phyloP scores from a whole-genome alignment of 805 yeast genomes.

The Maudiozyma pseudohumilis region DNA sequence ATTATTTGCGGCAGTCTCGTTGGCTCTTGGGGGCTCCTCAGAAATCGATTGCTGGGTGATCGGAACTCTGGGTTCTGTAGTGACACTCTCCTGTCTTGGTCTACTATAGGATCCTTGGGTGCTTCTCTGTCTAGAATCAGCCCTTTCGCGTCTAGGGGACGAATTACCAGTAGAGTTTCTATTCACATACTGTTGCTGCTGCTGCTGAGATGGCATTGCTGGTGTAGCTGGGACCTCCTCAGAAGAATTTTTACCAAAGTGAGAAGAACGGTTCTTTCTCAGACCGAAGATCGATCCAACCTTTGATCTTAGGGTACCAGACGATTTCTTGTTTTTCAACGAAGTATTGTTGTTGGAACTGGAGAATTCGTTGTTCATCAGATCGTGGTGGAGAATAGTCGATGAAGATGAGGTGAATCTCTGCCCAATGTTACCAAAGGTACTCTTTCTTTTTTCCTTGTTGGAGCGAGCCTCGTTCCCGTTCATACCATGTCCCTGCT shows the following conservation, averaged over 20 bases:
- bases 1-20: background rate
- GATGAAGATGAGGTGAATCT: conserved; percentile 24
- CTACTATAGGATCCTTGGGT: background rate
- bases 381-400: conserved; percentile 25
- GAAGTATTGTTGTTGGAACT: conserved; percentile 24
- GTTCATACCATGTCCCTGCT: background rate
- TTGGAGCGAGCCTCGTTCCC: background rate
- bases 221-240: conserved; percentile 6
- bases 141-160: background rate
- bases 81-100: background rate
- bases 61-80: too few species aligned
- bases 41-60: too few species aligned
- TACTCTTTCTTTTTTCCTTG: conserved; percentile 20
- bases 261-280: conserved; percentile 23
- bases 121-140: background rate
- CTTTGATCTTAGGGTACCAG: conserved; percentile 46
- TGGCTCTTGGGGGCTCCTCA: background rate
- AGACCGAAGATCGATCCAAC: conserved; percentile 69
- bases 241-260: conserved; percentile 3
- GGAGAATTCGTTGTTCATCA: conserved; percentile 27
- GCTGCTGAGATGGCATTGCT: background rate
- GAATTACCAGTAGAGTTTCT: background rate
- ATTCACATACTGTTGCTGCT: background rate
- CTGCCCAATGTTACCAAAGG: conserved; percentile 20
- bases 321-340: conserved; percentile 24